Percentiles rank a stretch among this genome's conserved stretches.
Evolutionary conservation across 139 green algal genomes (phyloP).

Genomic region (Eudorina sp.): DNA sequence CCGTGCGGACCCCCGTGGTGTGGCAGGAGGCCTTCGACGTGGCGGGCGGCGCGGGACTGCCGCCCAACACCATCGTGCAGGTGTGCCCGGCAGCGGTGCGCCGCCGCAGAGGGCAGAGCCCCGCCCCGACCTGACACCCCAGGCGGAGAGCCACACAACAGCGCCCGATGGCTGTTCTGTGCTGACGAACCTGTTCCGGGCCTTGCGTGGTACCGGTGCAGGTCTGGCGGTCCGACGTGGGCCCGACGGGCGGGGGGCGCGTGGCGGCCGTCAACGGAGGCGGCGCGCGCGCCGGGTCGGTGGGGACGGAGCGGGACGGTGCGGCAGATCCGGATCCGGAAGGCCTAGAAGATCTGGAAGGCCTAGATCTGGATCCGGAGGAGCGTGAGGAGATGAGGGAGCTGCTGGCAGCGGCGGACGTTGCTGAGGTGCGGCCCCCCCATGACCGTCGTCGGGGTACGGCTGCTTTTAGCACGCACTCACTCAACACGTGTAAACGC

Average conservation of each 20-base stretch:
- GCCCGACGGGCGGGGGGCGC: background rate
- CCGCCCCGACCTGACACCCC: too few relatives aligned
- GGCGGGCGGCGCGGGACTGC: slow-evolving; percentile 14
- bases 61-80: slow-evolving; percentile 12
- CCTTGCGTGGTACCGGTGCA: background rate
- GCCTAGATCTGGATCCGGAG: background rate
- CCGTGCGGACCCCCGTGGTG: slow-evolving; percentile 59
- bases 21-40: slow-evolving; percentile 72
- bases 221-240: slow-evolving; percentile 1
- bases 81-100: too few relatives aligned
- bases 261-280: background rate
- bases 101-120: too few relatives aligned
- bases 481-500: too few relatives aligned
- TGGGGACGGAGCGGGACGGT: background rate
- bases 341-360: too few relatives aligned
- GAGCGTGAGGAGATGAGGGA: background rate
- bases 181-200: too few relatives aligned
- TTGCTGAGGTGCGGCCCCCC: background rate
- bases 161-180: too few relatives aligned
- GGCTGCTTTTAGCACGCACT: too few relatives aligned
- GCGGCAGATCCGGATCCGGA: background rate
- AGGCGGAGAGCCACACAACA: too few relatives aligned
- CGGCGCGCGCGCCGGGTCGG: background rate
- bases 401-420: background rate
- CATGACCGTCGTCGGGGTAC: too few relatives aligned